Percentiles rank a stretch among this genome's conserved stretches.
Evolutionary conservation across 441 rosid genomes (phyloP).

Genomic region (Francoa sonchifolia): DNA sequence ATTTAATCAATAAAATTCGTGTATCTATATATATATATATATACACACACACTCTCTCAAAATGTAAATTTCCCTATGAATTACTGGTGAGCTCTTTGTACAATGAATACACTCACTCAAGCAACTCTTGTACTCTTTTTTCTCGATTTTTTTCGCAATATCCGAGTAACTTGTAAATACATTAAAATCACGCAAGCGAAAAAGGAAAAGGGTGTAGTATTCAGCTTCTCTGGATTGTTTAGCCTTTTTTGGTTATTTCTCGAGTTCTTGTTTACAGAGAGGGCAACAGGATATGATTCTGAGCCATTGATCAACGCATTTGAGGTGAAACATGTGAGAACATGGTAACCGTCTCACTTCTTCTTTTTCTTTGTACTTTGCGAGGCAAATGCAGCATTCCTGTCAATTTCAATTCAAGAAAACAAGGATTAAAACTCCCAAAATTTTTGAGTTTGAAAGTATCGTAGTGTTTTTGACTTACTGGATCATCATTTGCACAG

Average conservation of each 20-base stretch:
- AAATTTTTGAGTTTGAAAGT: too few species aligned
- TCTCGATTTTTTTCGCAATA: neutral
- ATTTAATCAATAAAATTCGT: too few species aligned
- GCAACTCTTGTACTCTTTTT: too few species aligned
- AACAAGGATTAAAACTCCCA: neutral
- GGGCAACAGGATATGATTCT: conserved; percentile 88
- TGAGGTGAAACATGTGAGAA: conserved; percentile 70
- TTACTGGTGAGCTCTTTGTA: neutral
- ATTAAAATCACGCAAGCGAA: neutral
- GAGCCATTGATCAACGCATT: conserved; percentile 97
- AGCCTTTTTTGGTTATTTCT: conserved; percentile 28
- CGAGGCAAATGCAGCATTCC: conserved; percentile 89
- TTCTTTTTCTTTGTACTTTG: conserved; percentile 72
- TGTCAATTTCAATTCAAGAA: conserved; percentile 17
- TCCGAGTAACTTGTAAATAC: neutral
- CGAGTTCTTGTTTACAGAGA: conserved; percentile 76
- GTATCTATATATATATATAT: too few species aligned
- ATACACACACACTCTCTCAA: too few species aligned
- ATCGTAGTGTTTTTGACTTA: conserved; percentile 26
- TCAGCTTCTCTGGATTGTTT: neutral
- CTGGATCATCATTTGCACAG: conserved; percentile 37
- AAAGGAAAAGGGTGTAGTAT: too few species aligned
- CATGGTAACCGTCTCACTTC: conserved; percentile 83
- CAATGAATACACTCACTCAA: neutral
- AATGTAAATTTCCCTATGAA: too few species aligned